A percentile compares a stretch with the other conserved stretches of the same genome.
phyloP scores from a whole-genome alignment of 345 rosid genomes.

The Murraya koenigii region DNA sequence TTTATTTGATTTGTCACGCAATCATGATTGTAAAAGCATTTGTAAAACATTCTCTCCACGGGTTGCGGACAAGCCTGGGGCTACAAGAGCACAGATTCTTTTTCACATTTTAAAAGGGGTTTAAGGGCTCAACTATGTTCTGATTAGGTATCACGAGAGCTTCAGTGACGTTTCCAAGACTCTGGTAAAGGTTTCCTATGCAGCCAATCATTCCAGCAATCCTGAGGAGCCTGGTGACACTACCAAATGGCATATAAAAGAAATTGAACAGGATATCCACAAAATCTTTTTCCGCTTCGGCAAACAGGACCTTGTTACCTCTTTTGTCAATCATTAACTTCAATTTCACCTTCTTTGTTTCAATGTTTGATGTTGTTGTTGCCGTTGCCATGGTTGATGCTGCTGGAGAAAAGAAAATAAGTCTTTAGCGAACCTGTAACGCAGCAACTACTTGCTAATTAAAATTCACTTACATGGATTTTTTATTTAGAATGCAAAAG shows the following conservation, averaged over 20 bases:
- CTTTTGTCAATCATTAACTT: conserved; percentile 13
- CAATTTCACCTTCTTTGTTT: background rate
- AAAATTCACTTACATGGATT: no score
- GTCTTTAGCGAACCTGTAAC: no score
- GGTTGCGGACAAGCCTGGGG: background rate
- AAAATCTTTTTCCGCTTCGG: conserved; percentile 17
- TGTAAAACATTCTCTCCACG: background rate
- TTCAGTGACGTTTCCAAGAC: background rate
- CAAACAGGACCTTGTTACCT: conserved; percentile 10
- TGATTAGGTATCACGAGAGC: background rate
- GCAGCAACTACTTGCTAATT: no score
- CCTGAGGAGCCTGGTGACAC: background rate
- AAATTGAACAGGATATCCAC: conserved; percentile 22
- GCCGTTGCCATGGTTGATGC: no score
- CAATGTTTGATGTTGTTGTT: background rate
- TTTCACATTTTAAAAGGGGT: background rate
- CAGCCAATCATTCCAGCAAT: conserved; percentile 11
- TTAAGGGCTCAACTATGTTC: background rate
- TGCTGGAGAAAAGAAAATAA: no score
- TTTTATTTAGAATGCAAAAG: no score
- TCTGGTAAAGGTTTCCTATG: background rate
- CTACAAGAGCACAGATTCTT: background rate
- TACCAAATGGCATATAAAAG: conserved; percentile 23
- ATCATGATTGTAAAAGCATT: rapidly evolving
- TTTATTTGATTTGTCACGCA: background rate